Conservation (phyloP, 139 green algal genomes). For the Mychonastes homosphaera region DNA sequence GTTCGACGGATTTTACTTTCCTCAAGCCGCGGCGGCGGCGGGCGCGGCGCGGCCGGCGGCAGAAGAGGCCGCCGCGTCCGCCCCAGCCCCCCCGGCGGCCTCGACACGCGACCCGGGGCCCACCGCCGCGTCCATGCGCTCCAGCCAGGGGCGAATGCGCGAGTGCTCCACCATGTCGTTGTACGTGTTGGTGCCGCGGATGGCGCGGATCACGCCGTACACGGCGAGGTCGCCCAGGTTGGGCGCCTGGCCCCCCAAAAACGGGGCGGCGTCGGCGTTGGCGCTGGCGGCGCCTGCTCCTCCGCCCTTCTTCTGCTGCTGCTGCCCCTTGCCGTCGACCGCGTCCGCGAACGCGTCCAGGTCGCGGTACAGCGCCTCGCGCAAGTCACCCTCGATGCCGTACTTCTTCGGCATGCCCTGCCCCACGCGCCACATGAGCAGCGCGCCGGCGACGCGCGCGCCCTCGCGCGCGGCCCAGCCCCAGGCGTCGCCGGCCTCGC, state of each 20-base stretch:
- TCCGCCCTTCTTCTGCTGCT: too few relatives aligned
- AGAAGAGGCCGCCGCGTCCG: too few relatives aligned
- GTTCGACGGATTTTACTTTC: too few relatives aligned
- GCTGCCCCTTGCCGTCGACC: slow-evolving; percentile 13
- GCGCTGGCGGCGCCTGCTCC: too few relatives aligned
- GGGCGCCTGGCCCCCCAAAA: slow-evolving; percentile 53
- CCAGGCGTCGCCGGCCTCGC: slow-evolving; percentile 68
- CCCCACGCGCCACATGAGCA: slow-evolving; percentile 68
- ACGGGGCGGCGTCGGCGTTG: too few relatives aligned
- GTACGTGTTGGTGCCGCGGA: slow-evolving; percentile 71
- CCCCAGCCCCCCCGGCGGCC: too few relatives aligned
- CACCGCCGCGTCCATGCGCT: slow-evolving; percentile 50
- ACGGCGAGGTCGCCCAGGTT: slow-evolving; percentile 83
- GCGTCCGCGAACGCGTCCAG: slow-evolving; percentile 35
- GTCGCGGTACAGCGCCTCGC: slow-evolving; percentile 56
- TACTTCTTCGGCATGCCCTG: slow-evolving; percentile 83
- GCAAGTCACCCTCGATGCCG: slow-evolving; percentile 66
- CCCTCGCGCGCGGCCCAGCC: slow-evolving; percentile 42
- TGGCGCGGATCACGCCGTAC: slow-evolving; percentile 80
- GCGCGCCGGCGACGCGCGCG: slow-evolving; percentile 51
- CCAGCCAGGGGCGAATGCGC: slow-evolving; percentile 56
- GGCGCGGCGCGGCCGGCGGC: too few relatives aligned
- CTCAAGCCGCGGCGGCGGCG: too few relatives aligned
- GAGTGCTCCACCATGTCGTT: slow-evolving; percentile 72
- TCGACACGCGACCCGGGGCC: slow-evolving; percentile 24